A percentile compares a stretch with the other conserved stretches of the same genome.
phyloP scores from a whole-genome alignment of 352 stramenopile genomes.

The Globisporangium paroecandrum region DNA sequence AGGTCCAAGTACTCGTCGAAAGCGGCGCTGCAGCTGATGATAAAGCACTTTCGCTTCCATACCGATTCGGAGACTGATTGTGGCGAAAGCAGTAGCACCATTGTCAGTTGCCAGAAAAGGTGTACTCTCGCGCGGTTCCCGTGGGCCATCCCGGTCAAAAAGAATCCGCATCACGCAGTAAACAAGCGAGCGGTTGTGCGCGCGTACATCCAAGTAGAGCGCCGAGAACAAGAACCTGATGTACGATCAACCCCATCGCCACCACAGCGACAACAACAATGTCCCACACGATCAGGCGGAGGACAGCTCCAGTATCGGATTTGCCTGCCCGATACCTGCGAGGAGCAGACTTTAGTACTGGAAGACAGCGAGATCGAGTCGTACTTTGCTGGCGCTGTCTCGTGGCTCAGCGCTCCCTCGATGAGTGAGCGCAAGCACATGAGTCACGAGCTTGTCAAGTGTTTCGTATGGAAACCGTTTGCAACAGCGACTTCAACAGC shows the following conservation, averaged over 20 bases:
- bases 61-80: slow-evolving; percentile 1
- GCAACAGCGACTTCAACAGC: not conserved
- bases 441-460: slow-evolving; percentile 26
- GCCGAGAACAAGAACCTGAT: slow-evolving; percentile 18
- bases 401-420: slow-evolving; percentile 31
- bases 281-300: not conserved
- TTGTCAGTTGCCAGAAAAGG: slow-evolving; percentile 15
- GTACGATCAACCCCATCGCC: not conserved
- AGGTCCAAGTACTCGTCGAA: slow-evolving; percentile 12
- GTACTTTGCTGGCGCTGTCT: slow-evolving; percentile 26
- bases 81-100: not conserved
- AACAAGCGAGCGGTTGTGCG: slow-evolving; percentile 36
- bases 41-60: slow-evolving; percentile 30
- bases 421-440: slow-evolving; percentile 14
- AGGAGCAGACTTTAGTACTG: slow-evolving; percentile 44
- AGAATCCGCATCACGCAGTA: slow-evolving; percentile 37
- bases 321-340: slow-evolving; percentile 45
- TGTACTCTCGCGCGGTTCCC: slow-evolving; percentile 42
- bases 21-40: slow-evolving; percentile 9
- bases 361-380: slow-evolving; percentile 54
- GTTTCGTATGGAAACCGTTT: slow-evolving; percentile 32
- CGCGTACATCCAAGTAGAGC: slow-evolving; percentile 58
- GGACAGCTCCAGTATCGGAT: slow-evolving; percentile 35
- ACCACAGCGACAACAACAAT: not conserved
- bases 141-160: slow-evolving; percentile 32